Conservation (phyloP, 2,329 filamentous ascomycete genomes). For the Rutstroemia sp. region DNA sequence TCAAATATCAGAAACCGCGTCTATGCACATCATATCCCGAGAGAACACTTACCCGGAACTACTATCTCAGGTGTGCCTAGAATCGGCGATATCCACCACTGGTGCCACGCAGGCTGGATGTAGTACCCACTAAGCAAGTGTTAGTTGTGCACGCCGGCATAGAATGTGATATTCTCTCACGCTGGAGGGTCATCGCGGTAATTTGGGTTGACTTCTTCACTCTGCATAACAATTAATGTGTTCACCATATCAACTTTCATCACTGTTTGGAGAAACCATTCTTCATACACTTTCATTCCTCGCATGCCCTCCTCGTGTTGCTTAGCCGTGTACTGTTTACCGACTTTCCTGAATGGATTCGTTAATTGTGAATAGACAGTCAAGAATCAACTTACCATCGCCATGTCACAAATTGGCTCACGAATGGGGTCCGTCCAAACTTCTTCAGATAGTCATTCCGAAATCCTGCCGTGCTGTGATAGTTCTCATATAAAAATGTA, state of each 20-base stretch:
- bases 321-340: not conserved
- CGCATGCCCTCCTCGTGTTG: not conserved
- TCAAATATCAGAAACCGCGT: not conserved
- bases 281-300: not conserved
- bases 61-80: not conserved
- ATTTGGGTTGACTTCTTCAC: not conserved
- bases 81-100: not conserved
- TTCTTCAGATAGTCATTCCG: not conserved
- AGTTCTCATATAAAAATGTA: not conserved
- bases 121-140: not conserved
- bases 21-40: not conserved
- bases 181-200: not conserved
- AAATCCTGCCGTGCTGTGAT: not conserved
- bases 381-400: not conserved
- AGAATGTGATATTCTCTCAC: not conserved
- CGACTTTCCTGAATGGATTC: not conserved
- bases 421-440: not conserved
- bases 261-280: not conserved
- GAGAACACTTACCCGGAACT: not conserved
- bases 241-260: not conserved
- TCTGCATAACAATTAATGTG: not conserved
- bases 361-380: not conserved
- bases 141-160: not conserved
- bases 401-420: not conserved
- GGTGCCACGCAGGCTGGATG: not conserved